Evolutionary conservation across 768 basidiomycete genomes (phyloP), one percentile per base, ranked within the genome.

Genomic region (Podaxis sp.): DNA sequence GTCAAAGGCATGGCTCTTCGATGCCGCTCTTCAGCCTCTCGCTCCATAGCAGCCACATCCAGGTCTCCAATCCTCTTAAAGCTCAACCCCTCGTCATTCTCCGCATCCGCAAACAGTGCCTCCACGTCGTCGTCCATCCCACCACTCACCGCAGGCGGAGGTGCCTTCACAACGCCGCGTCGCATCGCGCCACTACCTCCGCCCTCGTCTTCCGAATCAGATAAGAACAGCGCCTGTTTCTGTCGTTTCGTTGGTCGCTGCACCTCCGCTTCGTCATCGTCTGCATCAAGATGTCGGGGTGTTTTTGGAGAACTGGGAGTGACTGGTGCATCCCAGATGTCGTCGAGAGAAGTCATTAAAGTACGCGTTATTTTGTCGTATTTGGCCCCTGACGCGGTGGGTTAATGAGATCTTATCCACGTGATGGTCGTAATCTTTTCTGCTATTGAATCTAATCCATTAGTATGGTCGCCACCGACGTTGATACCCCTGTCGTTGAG

Each of bases 271-370:
- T 69, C 68, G 0, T 71, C 70, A 13, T 67, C 63, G 29, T 75
- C 69, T 3, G 53, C 56, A 19, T 64, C 41, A 47, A 55, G 41
- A 24, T 19, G 64, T 59, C 19, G 65, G 22, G 55, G 59, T 57
- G 55, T 59, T 55, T 63, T 63, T 19, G 65, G 41, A 4, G 66
- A 66, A 22, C 68, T 67, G 12, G 67, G 64, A 24, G 71, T 74
- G 64, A 79, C 68, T 40, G 83, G 81, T 24, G 79, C 81, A 66
- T 88, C 81, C 85, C 85, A 89, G 70, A 89, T 89, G 66, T 80
- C 77, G 66, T 82, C 81, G 71, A 87, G 70, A 41, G 81, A 70
- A 68, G 70, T 65, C 77, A 77, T 79, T 59, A 60, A 56, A 63
- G 62, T 71, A 72, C 79, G 80, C 77, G 80, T 79, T 80, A 70